Base-by-base conservation (phyloP, 2,329 filamentous ascomycete genomes). In the Colletotrichum acutatum region DNA sequence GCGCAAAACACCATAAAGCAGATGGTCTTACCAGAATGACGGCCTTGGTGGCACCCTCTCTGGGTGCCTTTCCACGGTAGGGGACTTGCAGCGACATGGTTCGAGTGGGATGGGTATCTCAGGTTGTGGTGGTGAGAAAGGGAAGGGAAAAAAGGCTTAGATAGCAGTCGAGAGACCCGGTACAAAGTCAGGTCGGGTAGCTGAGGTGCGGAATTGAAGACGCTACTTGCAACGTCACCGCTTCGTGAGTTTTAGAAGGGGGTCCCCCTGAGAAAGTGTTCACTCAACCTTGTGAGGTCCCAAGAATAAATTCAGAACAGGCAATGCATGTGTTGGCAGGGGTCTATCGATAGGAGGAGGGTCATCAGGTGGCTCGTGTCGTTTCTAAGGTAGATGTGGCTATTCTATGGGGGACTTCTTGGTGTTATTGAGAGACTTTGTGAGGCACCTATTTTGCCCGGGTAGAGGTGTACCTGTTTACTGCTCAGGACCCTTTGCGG, bases 11-110 rank as follows among this genome's bases (percentile, higher is more conserved):
- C 9, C 5, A 8, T 4, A 26, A 26, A 42, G 11, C 53, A 68
- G 54, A 22, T 26, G 63, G 22, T 61, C 61, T 59, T 89, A 98
- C 95, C 87, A 98, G 87, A 84, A 98, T 98, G 78, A 98, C 93
- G 77, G 96, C 96, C 86, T 98, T 98, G 82, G 95, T 98, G 80
- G 91, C 89, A 76, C 83, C 78, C 77, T 86, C 85, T 81, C 87
- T 87, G 77, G 85, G 79, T 78, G 86, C 88, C 79, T 84, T 84
- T 74, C 83, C 82, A 68, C 86, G 85, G 81, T 86, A 81, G 76
- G 89, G 88, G 77, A 91, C 85, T 77, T 90, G 88, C 71, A 90
- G 87, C 74, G 87, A 88, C 88, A 90, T 90, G 76, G 24, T 73
- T 71, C 22, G 24, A 42, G 28, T n/a, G 46, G 53, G 34, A 32